Evolutionary conservation across 2,329 filamentous ascomycete genomes (phyloP).

Genomic region (Tolypocladium nubicola): DNA sequence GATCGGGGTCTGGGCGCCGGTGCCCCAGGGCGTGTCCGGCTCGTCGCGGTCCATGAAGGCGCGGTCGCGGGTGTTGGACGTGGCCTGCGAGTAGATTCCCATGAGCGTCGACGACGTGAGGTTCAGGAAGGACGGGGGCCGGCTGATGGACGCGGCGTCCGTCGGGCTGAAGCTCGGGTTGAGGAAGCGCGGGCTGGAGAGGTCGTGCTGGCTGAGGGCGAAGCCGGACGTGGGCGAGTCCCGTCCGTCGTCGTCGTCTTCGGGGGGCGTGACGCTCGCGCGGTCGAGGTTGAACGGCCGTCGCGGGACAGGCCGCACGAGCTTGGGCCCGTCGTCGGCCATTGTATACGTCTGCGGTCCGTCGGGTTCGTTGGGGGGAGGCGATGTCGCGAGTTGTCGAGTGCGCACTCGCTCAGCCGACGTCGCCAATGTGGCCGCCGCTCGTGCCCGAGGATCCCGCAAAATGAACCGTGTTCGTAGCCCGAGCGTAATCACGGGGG

Average conservation of each 20-base stretch:
- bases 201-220: slow-evolving; percentile 12
- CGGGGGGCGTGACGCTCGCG: slow-evolving; percentile 33
- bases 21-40: slow-evolving; percentile 64
- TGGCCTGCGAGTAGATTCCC: slow-evolving; percentile 74
- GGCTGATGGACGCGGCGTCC: slow-evolving; percentile 38
- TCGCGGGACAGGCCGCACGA: slow-evolving; percentile 61
- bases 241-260: slow-evolving; percentile 19
- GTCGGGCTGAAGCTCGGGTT: slow-evolving; percentile 34
- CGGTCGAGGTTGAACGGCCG: slow-evolving; percentile 57
- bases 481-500: neutral
- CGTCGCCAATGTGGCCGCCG: neutral
- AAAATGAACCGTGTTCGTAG: neutral
- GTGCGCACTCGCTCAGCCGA: neutral
- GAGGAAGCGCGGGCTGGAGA: slow-evolving; percentile 22
- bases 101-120: slow-evolving; percentile 81
- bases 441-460: no score
- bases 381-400: neutral
- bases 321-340: slow-evolving; percentile 36
- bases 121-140: slow-evolving; percentile 72
- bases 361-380: neutral
- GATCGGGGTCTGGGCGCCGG: slow-evolving; percentile 60
- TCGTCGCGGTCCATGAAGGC: slow-evolving; percentile 36
- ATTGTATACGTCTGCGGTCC: slow-evolving; percentile 11
- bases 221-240: slow-evolving; percentile 11
- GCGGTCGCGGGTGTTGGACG: slow-evolving; percentile 40